These are phyloP conservation scores for Coemansia erecta DNA, from an alignment of 192 early-diverging fungal genomes.

Conservation along the genomic window DNA sequence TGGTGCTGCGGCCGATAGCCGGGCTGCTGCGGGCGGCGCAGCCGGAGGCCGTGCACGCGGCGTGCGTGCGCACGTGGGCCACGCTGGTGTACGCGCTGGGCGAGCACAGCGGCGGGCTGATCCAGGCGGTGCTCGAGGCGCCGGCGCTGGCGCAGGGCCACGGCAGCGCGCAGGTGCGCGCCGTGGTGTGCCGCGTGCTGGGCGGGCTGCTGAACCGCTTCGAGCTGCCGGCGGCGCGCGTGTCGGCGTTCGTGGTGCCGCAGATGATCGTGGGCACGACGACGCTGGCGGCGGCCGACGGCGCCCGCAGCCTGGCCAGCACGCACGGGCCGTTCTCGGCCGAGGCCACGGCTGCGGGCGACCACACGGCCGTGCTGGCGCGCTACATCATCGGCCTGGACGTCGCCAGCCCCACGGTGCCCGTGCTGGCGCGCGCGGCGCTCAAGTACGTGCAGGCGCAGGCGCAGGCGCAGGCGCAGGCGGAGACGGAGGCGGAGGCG, in stretches of 20 bases:
- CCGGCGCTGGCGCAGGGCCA: conserved; percentile 1
- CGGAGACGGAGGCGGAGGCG: too few relatives aligned
- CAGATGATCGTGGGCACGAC: conserved; percentile 50
- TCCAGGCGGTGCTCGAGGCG: conserved; percentile 15
- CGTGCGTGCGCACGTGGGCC: conserved; percentile 44
- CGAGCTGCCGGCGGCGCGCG: conserved; percentile 14
- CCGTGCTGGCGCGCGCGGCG: conserved; percentile 11
- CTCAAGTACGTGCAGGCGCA: not conserved
- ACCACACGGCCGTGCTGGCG: conserved; percentile 34
- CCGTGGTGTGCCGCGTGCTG: conserved; percentile 26
- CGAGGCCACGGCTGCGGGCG: conserved; percentile 20
- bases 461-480: too few relatives aligned
- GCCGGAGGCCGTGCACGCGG: conserved; percentile 17
- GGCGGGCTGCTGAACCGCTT: conserved; percentile 27
- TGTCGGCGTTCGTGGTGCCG: conserved; percentile 36
- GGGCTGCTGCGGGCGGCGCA: conserved; percentile 8
- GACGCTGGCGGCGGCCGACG: conserved; percentile 40
- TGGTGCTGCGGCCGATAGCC: conserved; percentile 32
- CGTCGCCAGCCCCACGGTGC: conserved; percentile 21
- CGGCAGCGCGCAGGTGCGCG: conserved; percentile 13
- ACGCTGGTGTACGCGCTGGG: conserved; percentile 48
- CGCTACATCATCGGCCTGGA: conserved; percentile 34
- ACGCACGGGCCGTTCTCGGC: conserved; percentile 48
- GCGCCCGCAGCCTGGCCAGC: conserved; percentile 32
- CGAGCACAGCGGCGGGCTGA: conserved; percentile 28